A percentile compares a stretch with the other conserved stretches of the same genome.
Evolutionary conservation across 495 filamentous ascomycete species (phyloP).

Genomic region (Podospora australis): DNA sequence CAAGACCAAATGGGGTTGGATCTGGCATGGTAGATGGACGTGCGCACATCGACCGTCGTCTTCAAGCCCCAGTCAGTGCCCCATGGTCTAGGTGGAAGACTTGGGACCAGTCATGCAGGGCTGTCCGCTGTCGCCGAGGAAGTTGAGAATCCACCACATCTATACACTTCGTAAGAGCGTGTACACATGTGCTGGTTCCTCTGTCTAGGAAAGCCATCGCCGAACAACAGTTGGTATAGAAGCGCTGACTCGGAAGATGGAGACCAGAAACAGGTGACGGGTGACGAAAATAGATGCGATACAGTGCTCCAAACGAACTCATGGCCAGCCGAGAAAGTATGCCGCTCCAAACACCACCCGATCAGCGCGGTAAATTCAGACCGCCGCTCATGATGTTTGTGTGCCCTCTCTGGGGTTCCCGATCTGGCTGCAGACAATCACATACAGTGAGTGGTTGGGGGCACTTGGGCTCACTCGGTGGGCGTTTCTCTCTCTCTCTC

Average conservation of each 20-base stretch:
- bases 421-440: not conserved
- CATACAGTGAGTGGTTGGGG: not conserved
- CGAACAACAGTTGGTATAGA: not conserved
- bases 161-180: not conserved
- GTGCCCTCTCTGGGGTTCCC: not conserved
- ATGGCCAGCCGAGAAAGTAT: not conserved
- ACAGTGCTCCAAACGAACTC: not conserved
- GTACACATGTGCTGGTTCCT: not conserved
- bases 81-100: conserved; percentile 15
- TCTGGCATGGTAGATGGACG: conserved; percentile 22
- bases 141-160: not conserved
- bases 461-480: not conserved
- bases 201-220: not conserved
- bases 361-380: not conserved
- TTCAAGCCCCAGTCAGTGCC: conserved; percentile 15
- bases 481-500: not conserved
- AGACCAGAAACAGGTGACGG: not conserved
- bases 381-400: not conserved
- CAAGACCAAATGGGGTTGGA: not conserved
- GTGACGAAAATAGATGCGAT: conserved; percentile 1
- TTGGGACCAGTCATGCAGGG: conserved; percentile 25
- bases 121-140: not conserved
- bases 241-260: conserved; percentile 5
- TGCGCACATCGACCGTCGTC: conserved; percentile 54
- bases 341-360: conserved; percentile 1